Percentiles rank a stretch among this genome's conserved stretches.
Evolutionary conservation across 257 asterid species (phyloP).

Genomic region (Echites panduratus): DNA sequence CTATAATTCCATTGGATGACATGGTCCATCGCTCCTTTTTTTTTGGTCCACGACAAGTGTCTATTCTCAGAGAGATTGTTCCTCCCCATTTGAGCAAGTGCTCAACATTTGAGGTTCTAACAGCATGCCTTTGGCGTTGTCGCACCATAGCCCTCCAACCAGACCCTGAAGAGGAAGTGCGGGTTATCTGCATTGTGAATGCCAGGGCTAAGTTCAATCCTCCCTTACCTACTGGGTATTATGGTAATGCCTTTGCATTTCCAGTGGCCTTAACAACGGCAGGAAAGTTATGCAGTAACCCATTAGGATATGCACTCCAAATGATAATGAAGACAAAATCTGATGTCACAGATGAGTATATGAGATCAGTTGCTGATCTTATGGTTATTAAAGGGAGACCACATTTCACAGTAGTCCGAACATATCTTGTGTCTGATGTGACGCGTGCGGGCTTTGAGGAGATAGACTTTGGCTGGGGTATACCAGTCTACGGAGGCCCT

Average conservation of each 20-base stretch:
- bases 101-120: slow-evolving; percentile 36
- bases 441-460: slow-evolving; percentile 39
- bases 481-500: slow-evolving; percentile 44
- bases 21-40: slow-evolving; percentile 46
- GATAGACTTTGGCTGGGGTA: slow-evolving; percentile 71
- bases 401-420: slow-evolving; percentile 26
- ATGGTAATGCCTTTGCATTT: slow-evolving; percentile 32
- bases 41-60: slow-evolving; percentile 38
- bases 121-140: slow-evolving; percentile 31
- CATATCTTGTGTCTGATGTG: slow-evolving; percentile 44
- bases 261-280: slow-evolving; percentile 34
- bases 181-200: slow-evolving; percentile 22
- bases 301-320: slow-evolving; percentile 27
- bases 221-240: slow-evolving; percentile 26
- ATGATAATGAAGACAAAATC: slow-evolving; percentile 25
- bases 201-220: slow-evolving; percentile 22
- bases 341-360: slow-evolving; percentile 25
- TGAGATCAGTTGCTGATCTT: slow-evolving; percentile 32
- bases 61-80: slow-evolving; percentile 33
- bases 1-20: slow-evolving; percentile 35
- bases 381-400: slow-evolving; percentile 34
- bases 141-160: slow-evolving; percentile 26
- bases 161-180: slow-evolving; percentile 30
- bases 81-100: slow-evolving; percentile 34
- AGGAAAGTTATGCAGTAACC: slow-evolving; percentile 16